Evolutionary conservation across 2,329 filamentous ascomycete genomes (phyloP).

Genomic region (Mollisia scopiformis): DNA sequence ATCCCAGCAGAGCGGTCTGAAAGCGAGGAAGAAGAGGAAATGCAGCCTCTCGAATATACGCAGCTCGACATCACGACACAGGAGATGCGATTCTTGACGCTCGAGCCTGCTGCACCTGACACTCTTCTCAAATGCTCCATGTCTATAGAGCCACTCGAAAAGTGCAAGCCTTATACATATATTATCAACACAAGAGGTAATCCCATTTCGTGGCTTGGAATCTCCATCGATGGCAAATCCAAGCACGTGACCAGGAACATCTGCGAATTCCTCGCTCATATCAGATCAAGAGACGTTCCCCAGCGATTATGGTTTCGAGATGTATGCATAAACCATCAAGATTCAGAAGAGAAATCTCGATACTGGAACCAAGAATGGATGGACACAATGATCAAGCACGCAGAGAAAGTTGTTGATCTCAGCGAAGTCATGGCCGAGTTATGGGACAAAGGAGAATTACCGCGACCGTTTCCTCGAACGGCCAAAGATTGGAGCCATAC

Average conservation of each 20-base stretch:
- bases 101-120: constrained; percentile 7
- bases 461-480: constrained; percentile 2
- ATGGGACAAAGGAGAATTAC: constrained; percentile 12
- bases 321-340: constrained; percentile 9
- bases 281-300: background rate
- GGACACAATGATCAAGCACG: constrained; percentile 12
- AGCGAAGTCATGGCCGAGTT: constrained; percentile 13
- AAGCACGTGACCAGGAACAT: constrained; percentile 4
- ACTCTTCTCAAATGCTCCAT: constrained; percentile 2
- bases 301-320: constrained; percentile 16
- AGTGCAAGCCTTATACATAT: constrained; percentile 11
- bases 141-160: background rate
- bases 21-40: background rate
- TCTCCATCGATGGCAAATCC: background rate
- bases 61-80: constrained; percentile 8
- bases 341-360: constrained; percentile 8
- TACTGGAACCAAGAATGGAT: constrained; percentile 21
- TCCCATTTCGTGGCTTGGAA: background rate
- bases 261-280: constrained; percentile 2
- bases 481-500: constrained; percentile 1
- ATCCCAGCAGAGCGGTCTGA: background rate
- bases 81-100: constrained; percentile 18
- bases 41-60: background rate
- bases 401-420: constrained; percentile 9
- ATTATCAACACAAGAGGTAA: constrained; percentile 17